Evolutionary conservation across 2,329 filamentous ascomycete genomes (phyloP), one percentile per base, ranked within the genome.

Genomic region (Mycocentrospora acerina): DNA sequence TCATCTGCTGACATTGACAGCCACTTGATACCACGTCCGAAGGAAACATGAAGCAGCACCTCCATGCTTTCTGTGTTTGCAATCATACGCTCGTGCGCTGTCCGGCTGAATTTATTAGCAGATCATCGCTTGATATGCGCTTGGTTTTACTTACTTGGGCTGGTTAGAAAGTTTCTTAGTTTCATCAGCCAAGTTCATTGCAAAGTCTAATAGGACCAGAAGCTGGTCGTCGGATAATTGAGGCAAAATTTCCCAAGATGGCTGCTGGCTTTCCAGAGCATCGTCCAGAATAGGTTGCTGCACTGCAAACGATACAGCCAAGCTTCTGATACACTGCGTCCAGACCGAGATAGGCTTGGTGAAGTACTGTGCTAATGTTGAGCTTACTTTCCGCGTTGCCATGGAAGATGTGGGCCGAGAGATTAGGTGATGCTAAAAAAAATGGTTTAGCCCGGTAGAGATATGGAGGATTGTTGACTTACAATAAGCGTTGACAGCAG

Each of bases 291-390:
- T 61, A 12, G 68, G 24, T 68, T 68, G 42, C 73, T 73, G 15
- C 68, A 62, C 33, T 70, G 76, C 48, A 13, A 86, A 71, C 38
- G 80, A 85, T 38, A 77, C 71, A 26, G 81, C 56, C n/a, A 88
- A 67, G 55, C 86, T 82, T 25, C 74, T 75, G 24, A 89, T 64
- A 45, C 83, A 87, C 34, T 70, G 70, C n/a, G 74, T 71, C 85
- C 87, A 91, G 5, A 78, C 71, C 9, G 75, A 69, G 6, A 85
- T 80, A 45, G 86, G 86, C 41, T 84, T 84, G 22, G 88, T 74
- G 57, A 87, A 90, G 59, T 85, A 89, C 14, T 85, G 85, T 12
- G 85, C 83, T 6, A 91, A 69, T 6, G 86, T 85, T n/a, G 85
- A 85, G 49, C 85, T 86, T 16, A 91, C 74, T 67, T 93, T 93